A percentile compares a stretch with the other conserved stretches of the same genome.
Evolutionary conservation across 805 yeast genomes (phyloP).

Genomic region (Wickerhamomyces queroliae): DNA sequence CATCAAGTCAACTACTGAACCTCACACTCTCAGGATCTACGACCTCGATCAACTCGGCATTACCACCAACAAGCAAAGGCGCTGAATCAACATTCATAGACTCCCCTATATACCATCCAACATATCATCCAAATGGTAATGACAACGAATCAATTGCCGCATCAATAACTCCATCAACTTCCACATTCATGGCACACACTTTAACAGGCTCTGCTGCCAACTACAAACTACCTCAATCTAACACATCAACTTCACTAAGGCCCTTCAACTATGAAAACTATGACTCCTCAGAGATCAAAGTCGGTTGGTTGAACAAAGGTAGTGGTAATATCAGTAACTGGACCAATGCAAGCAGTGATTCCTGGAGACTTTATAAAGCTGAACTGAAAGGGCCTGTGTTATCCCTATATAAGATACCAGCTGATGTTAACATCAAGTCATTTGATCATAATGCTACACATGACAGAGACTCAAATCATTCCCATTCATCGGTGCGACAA

Average conservation of each 20-base stretch:
- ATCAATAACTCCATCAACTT: not conserved
- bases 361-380: slow-evolving; percentile 48
- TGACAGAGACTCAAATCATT: slow-evolving; percentile 1
- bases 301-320: slow-evolving; percentile 57
- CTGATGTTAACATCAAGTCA: slow-evolving; percentile 37
- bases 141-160: not conserved
- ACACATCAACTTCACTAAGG: slow-evolving; percentile 3
- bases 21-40: slow-evolving; percentile 1
- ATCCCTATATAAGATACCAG: slow-evolving; percentile 53
- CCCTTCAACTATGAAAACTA: slow-evolving; percentile 27
- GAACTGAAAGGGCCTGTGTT: slow-evolving; percentile 67
- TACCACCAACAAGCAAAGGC: not conserved
- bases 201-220: not conserved
- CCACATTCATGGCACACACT: not conserved
- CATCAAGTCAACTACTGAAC: not conserved
- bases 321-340: slow-evolving; percentile 24
- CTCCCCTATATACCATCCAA: no score
- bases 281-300: slow-evolving; percentile 36
- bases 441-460: slow-evolving; percentile 32
- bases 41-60: slow-evolving; percentile 1
- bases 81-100: not conserved
- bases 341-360: slow-evolving; percentile 15
- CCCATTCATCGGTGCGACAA: slow-evolving; percentile 15
- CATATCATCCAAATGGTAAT: no score
- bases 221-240: not conserved